These are phyloP conservation scores for Calonectria crousiana DNA, from an alignment of 2,329 filamentous ascomycete species.

Conservation along the genomic window DNA sequence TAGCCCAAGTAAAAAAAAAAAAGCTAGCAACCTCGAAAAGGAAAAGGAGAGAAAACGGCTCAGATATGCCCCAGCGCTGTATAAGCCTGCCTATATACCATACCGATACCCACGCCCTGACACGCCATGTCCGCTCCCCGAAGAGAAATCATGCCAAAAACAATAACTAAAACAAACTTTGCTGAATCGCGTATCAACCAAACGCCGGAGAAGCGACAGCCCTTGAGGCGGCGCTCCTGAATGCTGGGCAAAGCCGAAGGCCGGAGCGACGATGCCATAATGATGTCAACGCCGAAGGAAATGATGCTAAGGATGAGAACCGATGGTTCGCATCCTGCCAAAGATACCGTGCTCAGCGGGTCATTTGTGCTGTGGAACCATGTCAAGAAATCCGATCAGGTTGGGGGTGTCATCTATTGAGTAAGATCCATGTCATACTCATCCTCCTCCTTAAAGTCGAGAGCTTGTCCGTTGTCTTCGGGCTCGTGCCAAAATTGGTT, in stretches of 20 bases:
- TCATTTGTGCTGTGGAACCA: neutral
- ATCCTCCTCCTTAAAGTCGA: slow-evolving; percentile 94
- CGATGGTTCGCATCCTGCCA: neutral
- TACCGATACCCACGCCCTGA: slow-evolving; percentile 34
- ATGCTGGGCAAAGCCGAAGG: slow-evolving; percentile 16
- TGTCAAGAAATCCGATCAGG: slow-evolving; percentile 16
- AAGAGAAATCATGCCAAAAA: slow-evolving; percentile 25
- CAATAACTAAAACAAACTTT: slow-evolving; percentile 30
- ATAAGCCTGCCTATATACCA: slow-evolving; percentile 36
- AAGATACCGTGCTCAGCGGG: slow-evolving; percentile 4
- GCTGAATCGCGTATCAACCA: slow-evolving; percentile 12
- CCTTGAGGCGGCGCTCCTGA: slow-evolving; percentile 16
- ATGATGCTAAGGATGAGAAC: slow-evolving; percentile 10
- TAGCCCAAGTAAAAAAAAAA: slow-evolving; percentile 27
- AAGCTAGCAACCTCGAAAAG: slow-evolving; percentile 32
- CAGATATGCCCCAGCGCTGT: slow-evolving; percentile 41
- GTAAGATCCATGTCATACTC: slow-evolving; percentile 87
- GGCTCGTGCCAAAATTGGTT: slow-evolving; percentile 75
- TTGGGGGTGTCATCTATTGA: slow-evolving; percentile 37
- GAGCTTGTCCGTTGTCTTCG: slow-evolving; percentile 76
- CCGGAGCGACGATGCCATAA: slow-evolving; percentile 32
- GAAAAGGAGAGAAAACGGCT: slow-evolving; percentile 19
- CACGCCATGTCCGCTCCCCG: slow-evolving; percentile 30
- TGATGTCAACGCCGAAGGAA: slow-evolving; percentile 39
- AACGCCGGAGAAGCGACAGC: slow-evolving; percentile 36